phyloP scores from a whole-genome alignment of 1,139 yeast genomes.

The Sugiyamaella castrensis region DNA sequence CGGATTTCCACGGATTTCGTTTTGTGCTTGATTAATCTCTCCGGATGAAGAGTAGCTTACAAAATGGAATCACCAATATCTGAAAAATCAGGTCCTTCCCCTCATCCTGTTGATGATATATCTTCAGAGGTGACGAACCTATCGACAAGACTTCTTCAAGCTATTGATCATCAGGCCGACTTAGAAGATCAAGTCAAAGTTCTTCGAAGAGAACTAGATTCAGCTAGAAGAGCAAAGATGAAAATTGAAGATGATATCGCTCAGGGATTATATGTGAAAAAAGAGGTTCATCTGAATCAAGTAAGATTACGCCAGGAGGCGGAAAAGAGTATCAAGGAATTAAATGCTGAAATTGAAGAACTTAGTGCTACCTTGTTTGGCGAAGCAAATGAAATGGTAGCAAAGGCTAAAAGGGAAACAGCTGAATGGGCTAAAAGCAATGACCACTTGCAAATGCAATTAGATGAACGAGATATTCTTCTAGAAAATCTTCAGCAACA shows the following conservation, averaged over 20 bases:
- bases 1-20: too few species aligned
- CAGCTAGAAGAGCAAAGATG: conserved; percentile 28
- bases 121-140: conserved; percentile 31
- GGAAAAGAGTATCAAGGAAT: conserved; percentile 49
- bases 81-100: too few species aligned
- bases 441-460: conserved; percentile 57
- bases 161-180: conserved; percentile 39
- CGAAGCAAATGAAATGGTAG: conserved; percentile 73
- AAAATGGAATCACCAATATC: too few species aligned
- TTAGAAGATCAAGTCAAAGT: conserved; percentile 37
- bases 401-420: conserved; percentile 51
- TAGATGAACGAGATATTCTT: conserved; percentile 69
- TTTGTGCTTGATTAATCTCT: too few species aligned
- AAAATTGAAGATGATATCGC: conserved; percentile 28
- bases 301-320: conserved; percentile 39
- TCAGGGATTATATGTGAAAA: conserved; percentile 27
- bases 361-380: conserved; percentile 63
- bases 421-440: conserved; percentile 42
- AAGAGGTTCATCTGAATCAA: conserved; percentile 26
- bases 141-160: conserved; percentile 37
- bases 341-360: conserved; percentile 68
- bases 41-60: too few species aligned
- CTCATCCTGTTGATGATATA: not conserved
- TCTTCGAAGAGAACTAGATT: conserved; percentile 31
- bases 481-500: conserved; percentile 68